These are phyloP conservation scores for Tulasnella sp. DNA, from an alignment of 768 basidiomycete genomes.

Conservation along the genomic window DNA sequence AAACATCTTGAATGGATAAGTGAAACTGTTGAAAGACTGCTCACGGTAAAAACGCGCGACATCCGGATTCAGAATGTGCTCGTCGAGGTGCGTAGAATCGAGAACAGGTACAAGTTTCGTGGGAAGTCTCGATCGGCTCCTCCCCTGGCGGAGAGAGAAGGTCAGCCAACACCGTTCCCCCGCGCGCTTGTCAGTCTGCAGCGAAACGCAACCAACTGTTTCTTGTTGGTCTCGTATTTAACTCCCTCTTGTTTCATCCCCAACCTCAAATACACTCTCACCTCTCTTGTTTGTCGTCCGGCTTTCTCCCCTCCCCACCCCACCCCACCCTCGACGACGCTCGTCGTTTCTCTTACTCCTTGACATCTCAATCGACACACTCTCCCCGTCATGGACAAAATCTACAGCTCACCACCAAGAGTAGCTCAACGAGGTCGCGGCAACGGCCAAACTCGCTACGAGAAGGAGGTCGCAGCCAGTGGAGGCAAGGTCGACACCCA, in stretches of 20 bases:
- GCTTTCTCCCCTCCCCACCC: not conserved
- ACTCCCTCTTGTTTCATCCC: not conserved
- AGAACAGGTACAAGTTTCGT: not conserved
- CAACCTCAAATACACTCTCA: not conserved
- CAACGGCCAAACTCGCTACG: conserved; percentile 30
- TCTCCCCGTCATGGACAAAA: conserved; percentile 1
- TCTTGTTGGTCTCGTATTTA: not conserved
- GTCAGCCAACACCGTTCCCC: not conserved
- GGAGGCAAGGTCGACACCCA: conserved; percentile 34
- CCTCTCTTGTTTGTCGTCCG: not conserved
- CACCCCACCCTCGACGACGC: not conserved
- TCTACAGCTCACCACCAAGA: conserved; percentile 28
- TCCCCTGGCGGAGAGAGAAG: not conserved
- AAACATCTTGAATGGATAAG: not conserved
- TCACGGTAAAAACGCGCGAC: not conserved
- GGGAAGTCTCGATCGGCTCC: not conserved
- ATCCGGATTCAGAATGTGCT: not conserved
- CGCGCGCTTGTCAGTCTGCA: not conserved
- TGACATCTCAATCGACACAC: not conserved
- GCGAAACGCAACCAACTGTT: not conserved
- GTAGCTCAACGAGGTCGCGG: conserved; percentile 16
- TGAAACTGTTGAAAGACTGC: not conserved
- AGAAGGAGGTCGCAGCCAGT: conserved; percentile 34
- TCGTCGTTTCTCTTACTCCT: not conserved
- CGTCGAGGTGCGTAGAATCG: not conserved